A percentile compares a stretch with the other conserved stretches of the same genome.
These are phyloP conservation scores for Colletotrichum incanum DNA, from an alignment of 2,329 filamentous ascomycete genomes.

Conservation along the genomic window DNA sequence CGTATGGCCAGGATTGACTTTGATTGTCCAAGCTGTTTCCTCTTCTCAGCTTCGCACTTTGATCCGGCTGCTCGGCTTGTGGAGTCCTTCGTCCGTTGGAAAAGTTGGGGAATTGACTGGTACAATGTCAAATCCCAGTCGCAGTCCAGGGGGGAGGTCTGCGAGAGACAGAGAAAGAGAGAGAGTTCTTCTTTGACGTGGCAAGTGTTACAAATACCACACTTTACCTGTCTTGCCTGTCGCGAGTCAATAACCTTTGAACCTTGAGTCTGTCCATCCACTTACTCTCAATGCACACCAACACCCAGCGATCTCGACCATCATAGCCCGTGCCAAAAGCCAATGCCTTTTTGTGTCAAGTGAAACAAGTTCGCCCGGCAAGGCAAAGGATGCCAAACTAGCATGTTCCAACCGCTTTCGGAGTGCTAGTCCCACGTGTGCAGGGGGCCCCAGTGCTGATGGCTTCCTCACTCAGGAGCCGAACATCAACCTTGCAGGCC, in stretches of 20 bases:
- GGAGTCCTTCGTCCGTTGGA: background rate
- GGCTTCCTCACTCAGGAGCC: conserved; percentile 22
- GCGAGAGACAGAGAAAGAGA: background rate
- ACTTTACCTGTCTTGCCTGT: background rate
- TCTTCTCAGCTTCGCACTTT: background rate
- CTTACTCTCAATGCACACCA: background rate
- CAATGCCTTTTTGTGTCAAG: conserved; percentile 11
- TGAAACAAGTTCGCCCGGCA: conserved; percentile 30
- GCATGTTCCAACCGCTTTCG: conserved; percentile 29
- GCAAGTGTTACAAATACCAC: background rate
- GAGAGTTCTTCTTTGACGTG: background rate
- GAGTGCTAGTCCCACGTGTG: conserved; percentile 34
- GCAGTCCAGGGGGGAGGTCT: background rate
- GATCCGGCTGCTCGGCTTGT: conserved; percentile 31
- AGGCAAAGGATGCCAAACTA: conserved; percentile 12
- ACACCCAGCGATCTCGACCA: background rate
- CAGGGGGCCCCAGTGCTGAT: conserved; percentile 26
- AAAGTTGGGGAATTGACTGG: conserved; percentile 13
- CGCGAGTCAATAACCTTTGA: background rate
- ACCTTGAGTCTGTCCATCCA: background rate
- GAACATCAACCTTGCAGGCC: conserved; percentile 13
- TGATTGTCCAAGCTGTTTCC: conserved; percentile 7
- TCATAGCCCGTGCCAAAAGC: conserved; percentile 3
- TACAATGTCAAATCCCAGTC: background rate
- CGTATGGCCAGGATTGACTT: conserved; percentile 2